Evolutionary conservation across 768 basidiomycete genomes (phyloP).

Genomic region (Crepidotus variabilis): DNA sequence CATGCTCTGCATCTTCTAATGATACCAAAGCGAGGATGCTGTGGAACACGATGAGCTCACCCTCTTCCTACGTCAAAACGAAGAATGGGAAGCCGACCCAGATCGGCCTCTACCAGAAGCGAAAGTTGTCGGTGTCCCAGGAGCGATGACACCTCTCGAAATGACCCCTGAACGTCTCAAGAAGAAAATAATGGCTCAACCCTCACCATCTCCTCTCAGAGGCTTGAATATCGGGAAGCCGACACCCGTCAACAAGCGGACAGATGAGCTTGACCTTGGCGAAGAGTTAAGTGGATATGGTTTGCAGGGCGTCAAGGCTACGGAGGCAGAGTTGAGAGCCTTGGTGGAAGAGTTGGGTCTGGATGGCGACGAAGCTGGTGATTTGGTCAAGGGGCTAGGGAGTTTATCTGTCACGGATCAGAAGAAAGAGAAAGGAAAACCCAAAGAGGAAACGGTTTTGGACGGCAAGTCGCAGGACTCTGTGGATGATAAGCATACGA

Average conservation of each 20-base stretch:
- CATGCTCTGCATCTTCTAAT: slow-evolving; percentile 7
- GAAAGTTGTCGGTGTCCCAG: slow-evolving; percentile 77
- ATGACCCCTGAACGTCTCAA: slow-evolving; percentile 78
- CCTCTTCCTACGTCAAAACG: slow-evolving; percentile 67
- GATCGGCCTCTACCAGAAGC: slow-evolving; percentile 50
- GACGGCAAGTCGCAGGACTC: neutral
- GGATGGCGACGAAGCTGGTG: slow-evolving; percentile 71
- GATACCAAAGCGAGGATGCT: slow-evolving; percentile 67
- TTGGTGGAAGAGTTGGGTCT: slow-evolving; percentile 75
- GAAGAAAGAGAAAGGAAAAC: neutral
- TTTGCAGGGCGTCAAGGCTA: slow-evolving; percentile 72
- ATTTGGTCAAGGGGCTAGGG: slow-evolving; percentile 61
- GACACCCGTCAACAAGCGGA: slow-evolving; percentile 52
- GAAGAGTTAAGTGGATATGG: slow-evolving; percentile 68
- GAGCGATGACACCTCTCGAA: slow-evolving; percentile 67
- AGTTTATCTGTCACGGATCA: neutral
- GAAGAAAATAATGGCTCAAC: slow-evolving; percentile 46
- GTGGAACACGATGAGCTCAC: slow-evolving; percentile 77
- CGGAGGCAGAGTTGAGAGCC: slow-evolving; percentile 67
- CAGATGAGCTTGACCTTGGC: slow-evolving; percentile 59
- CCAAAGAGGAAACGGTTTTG: neutral
- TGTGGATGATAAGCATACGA: neutral
- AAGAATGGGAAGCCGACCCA: slow-evolving; percentile 66
- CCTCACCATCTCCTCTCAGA: slow-evolving; percentile 37
- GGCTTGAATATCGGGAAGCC: slow-evolving; percentile 24